Percentiles rank a stretch among this genome's conserved stretches.
Evolutionary conservation across 163 green algal genomes (phyloP).

Genomic region (Volvox carteri): DNA sequence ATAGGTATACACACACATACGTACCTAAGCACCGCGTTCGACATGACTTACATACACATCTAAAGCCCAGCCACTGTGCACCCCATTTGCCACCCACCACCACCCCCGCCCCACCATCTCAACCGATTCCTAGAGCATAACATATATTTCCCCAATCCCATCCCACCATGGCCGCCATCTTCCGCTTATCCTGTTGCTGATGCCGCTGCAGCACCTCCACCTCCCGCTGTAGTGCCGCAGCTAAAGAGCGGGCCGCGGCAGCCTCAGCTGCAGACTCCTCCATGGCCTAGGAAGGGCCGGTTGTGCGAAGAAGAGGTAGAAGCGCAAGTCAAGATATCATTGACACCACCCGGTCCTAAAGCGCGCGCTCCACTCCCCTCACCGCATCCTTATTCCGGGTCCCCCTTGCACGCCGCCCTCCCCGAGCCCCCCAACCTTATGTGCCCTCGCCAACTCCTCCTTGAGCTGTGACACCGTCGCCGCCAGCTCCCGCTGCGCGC

Average conservation of each 20-base stretch:
- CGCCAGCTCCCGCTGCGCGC: conserved; percentile 39
- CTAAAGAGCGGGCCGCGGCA: conserved; percentile 24
- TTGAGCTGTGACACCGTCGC: conserved; percentile 25
- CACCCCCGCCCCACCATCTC: too few species aligned
- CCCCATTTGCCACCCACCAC: neutral
- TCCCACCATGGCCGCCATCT: conserved; percentile 43
- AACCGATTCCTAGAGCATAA: too few species aligned
- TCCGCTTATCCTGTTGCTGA: conserved; percentile 35
- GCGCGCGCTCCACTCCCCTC: too few species aligned
- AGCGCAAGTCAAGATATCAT: neutral
- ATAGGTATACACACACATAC: too few species aligned
- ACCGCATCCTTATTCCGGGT: neutral
- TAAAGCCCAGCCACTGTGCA: too few species aligned
- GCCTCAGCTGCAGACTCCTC: conserved; percentile 38
- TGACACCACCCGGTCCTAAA: neutral
- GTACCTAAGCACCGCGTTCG: too few species aligned
- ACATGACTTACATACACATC: too few species aligned
- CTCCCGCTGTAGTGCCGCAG: conserved; percentile 27
- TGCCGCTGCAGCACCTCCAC: conserved; percentile 46
- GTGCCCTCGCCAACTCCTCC: conserved; percentile 19
- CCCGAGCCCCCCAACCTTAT: neutral
- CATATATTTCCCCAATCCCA: too few species aligned
- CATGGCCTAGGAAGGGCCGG: conserved; percentile 11
- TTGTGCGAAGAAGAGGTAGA: neutral
- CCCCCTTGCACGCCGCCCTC: neutral